These are phyloP conservation scores for Nakazawaea holstii DNA, from an alignment of 805 yeast species.

Conservation along the genomic window DNA sequence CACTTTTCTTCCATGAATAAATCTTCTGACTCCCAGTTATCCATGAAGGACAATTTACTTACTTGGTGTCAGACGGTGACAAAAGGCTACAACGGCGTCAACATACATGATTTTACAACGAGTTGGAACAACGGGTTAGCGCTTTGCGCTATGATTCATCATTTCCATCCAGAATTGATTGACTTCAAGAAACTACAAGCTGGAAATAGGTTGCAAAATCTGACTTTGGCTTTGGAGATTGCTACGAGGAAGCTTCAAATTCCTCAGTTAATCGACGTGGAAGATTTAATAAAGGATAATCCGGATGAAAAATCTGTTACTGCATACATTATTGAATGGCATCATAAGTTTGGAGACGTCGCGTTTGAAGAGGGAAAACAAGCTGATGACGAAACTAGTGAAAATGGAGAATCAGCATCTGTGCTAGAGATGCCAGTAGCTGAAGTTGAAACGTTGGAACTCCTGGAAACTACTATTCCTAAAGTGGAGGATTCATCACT, in stretches of 20 bases:
- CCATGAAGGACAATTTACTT: slow-evolving; percentile 34
- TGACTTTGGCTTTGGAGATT: slow-evolving; percentile 31
- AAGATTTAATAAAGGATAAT: slow-evolving; percentile 40
- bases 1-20: slow-evolving; percentile 26
- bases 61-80: slow-evolving; percentile 51
- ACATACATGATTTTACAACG: slow-evolving; percentile 42
- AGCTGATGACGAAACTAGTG: neutral
- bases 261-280: slow-evolving; percentile 47
- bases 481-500: too few relatives aligned
- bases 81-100: slow-evolving; percentile 28
- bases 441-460: too few relatives aligned
- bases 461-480: too few relatives aligned
- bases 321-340: slow-evolving; percentile 57
- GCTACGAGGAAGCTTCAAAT: slow-evolving; percentile 44
- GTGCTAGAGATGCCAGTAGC: too few relatives aligned
- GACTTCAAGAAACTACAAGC: slow-evolving; percentile 26
- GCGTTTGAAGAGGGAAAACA: neutral
- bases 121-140: slow-evolving; percentile 53
- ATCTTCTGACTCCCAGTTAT: slow-evolving; percentile 7
- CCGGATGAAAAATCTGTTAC: slow-evolving; percentile 61
- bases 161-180: slow-evolving; percentile 35
- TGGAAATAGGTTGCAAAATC: slow-evolving; percentile 23
- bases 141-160: slow-evolving; percentile 38
- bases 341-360: slow-evolving; percentile 30
- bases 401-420: neutral